These are phyloP conservation scores for Termitomyces sp. DNA, from an alignment of 768 basidiomycete genomes.

Conservation along the genomic window DNA sequence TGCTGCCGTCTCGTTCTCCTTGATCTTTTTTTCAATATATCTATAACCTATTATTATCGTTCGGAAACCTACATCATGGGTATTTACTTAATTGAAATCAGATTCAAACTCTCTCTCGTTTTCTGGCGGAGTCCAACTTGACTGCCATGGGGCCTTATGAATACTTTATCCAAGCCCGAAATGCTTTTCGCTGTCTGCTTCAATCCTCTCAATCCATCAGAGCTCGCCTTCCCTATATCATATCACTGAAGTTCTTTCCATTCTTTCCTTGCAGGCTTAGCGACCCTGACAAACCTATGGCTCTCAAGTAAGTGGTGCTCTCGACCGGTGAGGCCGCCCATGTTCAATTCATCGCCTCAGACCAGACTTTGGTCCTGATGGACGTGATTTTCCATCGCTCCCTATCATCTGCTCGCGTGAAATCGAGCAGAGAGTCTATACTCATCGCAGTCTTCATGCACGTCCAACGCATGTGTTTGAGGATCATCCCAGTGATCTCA, in stretches of 20 bases:
- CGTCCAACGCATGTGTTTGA: conserved; percentile 75
- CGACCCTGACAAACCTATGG: conserved; percentile 4
- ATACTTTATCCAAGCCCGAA: conserved; percentile 12
- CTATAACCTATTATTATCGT: no score
- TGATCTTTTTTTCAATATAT: no score
- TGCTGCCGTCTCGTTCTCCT: background rate
- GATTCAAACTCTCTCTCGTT: background rate
- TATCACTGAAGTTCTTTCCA: conserved; percentile 15
- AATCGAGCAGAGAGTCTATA: conserved; percentile 57
- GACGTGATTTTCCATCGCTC: conserved; percentile 49
- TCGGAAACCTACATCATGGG: background rate
- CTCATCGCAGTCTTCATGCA: conserved; percentile 67
- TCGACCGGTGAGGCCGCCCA: background rate
- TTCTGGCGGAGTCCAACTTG: conserved; percentile 14
- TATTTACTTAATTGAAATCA: background rate
- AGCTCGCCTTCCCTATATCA: conserved; percentile 2
- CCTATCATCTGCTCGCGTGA: conserved; percentile 45
- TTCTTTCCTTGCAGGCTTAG: background rate
- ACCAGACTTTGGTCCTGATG: conserved; percentile 37
- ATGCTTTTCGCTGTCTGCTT: conserved; percentile 4
- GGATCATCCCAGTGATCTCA: conserved; percentile 63
- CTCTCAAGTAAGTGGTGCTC: conserved; percentile 11
- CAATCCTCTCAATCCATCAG: background rate
- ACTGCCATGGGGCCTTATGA: conserved; percentile 4
- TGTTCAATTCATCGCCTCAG: conserved; percentile 14